Evolutionary conservation across 257 asterid genomes (phyloP).

Genomic region (Coffea canephora): DNA sequence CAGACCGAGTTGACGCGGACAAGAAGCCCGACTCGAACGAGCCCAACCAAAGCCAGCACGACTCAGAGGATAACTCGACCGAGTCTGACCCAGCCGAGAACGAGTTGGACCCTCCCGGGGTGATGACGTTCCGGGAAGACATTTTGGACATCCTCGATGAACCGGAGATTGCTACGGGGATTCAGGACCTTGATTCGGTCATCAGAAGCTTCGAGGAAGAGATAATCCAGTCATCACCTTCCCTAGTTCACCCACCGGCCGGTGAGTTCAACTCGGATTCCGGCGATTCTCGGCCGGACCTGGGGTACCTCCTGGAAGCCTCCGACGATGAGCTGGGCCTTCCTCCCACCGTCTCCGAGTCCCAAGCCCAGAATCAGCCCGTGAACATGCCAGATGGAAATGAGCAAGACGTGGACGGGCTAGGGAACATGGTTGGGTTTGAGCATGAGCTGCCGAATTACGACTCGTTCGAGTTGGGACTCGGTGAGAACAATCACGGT

Average conservation of each 20-base stretch:
- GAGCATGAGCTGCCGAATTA: conserved; percentile 30
- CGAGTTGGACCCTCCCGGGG: conserved; percentile 17
- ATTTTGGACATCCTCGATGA: conserved; percentile 39
- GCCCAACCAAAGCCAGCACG: neutral
- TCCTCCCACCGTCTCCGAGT: conserved; percentile 26
- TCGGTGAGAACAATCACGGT: conserved; percentile 8
- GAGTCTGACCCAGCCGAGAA: neutral
- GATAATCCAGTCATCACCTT: conserved; percentile 24
- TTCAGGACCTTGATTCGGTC: conserved; percentile 41
- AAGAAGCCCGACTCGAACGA: conserved; percentile 4
- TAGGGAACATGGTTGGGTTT: conserved; percentile 12
- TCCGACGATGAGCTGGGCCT: conserved; percentile 54
- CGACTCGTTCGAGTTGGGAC: conserved; percentile 28
- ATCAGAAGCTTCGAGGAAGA: conserved; percentile 52
- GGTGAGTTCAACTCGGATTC: conserved; percentile 14
- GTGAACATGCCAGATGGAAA: neutral
- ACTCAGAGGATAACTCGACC: neutral
- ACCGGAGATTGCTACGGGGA: conserved; percentile 27
- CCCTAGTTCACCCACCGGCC: neutral
- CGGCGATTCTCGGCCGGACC: conserved; percentile 34
- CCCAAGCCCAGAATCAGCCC: neutral
- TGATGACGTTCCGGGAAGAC: conserved; percentile 20
- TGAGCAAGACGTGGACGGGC: neutral
- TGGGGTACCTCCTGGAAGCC: conserved; percentile 45
- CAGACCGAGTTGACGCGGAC: conserved; percentile 16